Evolutionary conservation across 352 stramenopile genomes (phyloP).

Genomic region (Globisporangium parvum): DNA sequence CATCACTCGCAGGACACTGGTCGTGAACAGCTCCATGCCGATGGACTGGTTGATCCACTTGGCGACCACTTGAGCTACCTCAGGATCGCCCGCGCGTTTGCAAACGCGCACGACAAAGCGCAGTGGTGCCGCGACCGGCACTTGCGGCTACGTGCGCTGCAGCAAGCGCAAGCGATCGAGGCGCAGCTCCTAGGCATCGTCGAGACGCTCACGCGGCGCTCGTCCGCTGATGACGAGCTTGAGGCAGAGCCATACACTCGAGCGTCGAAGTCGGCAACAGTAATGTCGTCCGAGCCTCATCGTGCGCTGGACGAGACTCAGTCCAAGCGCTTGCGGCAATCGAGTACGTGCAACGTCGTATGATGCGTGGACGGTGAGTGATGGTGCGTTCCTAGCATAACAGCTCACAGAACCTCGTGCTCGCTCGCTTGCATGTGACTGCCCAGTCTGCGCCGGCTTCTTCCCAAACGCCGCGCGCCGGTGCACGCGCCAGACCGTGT

Average conservation of each 20-base stretch:
- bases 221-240: too few relatives aligned
- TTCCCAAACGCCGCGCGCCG: conserved; percentile 56
- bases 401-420: too few relatives aligned
- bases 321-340: conserved; percentile 29
- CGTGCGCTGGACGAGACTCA: too few relatives aligned
- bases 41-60: conserved; percentile 39
- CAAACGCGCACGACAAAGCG: conserved; percentile 19
- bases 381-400: too few relatives aligned
- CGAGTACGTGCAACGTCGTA: conserved; percentile 7
- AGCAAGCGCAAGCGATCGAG: conserved; percentile 41
- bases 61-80: conserved; percentile 60
- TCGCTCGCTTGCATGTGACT: too few relatives aligned
- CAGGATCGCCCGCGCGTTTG: conserved; percentile 39
- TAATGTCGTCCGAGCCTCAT: not conserved
- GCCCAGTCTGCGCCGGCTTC: conserved; percentile 62
- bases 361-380: not conserved
- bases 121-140: conserved; percentile 49
- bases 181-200: conserved; percentile 63
- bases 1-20: conserved; percentile 10
- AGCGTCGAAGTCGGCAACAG: not conserved
- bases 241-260: conserved; percentile 25
- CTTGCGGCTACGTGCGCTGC: conserved; percentile 46
- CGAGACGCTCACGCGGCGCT: conserved; percentile 17
- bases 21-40: conserved; percentile 28
- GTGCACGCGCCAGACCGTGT: conserved; percentile 61